Evolutionary conservation across 352 stramenopile genomes (phyloP).

Genomic region (Phytophthora boehmeriae): DNA sequence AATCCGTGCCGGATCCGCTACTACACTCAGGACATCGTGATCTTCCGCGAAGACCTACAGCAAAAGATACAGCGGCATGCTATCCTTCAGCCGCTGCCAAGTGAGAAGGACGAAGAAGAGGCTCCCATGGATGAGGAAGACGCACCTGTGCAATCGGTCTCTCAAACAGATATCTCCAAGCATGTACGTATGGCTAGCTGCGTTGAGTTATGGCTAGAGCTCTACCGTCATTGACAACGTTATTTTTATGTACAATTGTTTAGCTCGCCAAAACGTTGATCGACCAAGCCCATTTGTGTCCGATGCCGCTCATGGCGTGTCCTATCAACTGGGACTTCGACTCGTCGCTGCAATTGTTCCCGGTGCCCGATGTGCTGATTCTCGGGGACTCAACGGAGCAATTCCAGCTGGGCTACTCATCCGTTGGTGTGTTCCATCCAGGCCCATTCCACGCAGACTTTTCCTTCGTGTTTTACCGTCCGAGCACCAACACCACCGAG

Average conservation of each 20-base stretch:
- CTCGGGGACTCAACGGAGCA: slow-evolving; percentile 84
- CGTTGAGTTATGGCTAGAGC: slow-evolving; percentile 2
- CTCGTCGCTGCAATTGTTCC: slow-evolving; percentile 92
- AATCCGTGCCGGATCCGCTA: slow-evolving; percentile 94
- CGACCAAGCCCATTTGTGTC: slow-evolving; percentile 94
- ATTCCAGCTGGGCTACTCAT: slow-evolving; percentile 85
- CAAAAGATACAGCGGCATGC: slow-evolving; percentile 91
- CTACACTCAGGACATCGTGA: slow-evolving; percentile 93
- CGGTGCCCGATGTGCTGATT: slow-evolving; percentile 90
- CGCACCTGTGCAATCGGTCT: slow-evolving; percentile 24
- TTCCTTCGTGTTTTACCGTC: slow-evolving; percentile 87
- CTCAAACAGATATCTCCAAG: slow-evolving; percentile 79
- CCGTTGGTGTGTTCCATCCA: slow-evolving; percentile 80
- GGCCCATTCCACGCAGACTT: slow-evolving; percentile 85
- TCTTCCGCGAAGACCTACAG: slow-evolving; percentile 93
- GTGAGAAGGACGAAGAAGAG: slow-evolving; percentile 35
- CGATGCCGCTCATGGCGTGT: slow-evolving; percentile 82
- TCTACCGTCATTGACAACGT: slow-evolving; percentile 2
- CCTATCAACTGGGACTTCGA: slow-evolving; percentile 96
- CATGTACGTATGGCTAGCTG: slow-evolving; percentile 51
- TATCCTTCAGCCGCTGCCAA: slow-evolving; percentile 64
- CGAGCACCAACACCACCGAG: slow-evolving; percentile 83
- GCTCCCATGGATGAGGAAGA: slow-evolving; percentile 23
- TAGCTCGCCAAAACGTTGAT: slow-evolving; percentile 90
- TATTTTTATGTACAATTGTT: slow-evolving; percentile 5